phyloP scores from a whole-genome alignment of 2,329 filamentous ascomycete species.

The Sphaerulina populicola region DNA sequence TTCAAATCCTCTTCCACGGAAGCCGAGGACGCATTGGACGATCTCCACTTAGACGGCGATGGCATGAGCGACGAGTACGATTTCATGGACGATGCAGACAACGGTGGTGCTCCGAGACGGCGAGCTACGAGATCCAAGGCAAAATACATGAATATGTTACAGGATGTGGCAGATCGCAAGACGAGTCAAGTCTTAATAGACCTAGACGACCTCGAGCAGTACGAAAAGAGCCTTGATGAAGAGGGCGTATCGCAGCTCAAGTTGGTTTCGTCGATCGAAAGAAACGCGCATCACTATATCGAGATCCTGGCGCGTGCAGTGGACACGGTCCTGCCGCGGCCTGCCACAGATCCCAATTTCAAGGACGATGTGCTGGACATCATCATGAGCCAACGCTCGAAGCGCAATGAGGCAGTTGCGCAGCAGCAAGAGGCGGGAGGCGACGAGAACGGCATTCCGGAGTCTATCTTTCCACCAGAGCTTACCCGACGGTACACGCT shows the following conservation, averaged over 20 bases:
- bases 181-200: constrained; percentile 74
- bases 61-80: constrained; percentile 85
- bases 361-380: constrained; percentile 97
- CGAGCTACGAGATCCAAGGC: constrained; percentile 47
- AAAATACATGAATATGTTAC: constrained; percentile 84
- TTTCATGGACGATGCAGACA: constrained; percentile 69
- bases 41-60: constrained; percentile 79
- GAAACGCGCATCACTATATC: constrained; percentile 90
- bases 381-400: constrained; percentile 83
- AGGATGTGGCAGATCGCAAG: constrained; percentile 75
- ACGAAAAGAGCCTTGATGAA: constrained; percentile 62
- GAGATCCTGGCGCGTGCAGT: constrained; percentile 83
- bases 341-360: constrained; percentile 75
- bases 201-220: constrained; percentile 79
- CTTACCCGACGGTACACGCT: constrained; percentile 90
- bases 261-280: constrained; percentile 75
- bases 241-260: constrained; percentile 46
- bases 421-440: constrained; percentile 34
- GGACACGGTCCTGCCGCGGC: constrained; percentile 74
- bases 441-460: constrained; percentile 50
- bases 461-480: constrained; percentile 80
- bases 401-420: constrained; percentile 68
- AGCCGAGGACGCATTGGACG: constrained; percentile 72
- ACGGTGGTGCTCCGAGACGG: constrained; percentile 32
- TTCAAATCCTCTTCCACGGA: constrained; percentile 76